Conservation (phyloP, 1,284 basidiomycete genomes). For the Pyrrhoderma noxium region DNA sequence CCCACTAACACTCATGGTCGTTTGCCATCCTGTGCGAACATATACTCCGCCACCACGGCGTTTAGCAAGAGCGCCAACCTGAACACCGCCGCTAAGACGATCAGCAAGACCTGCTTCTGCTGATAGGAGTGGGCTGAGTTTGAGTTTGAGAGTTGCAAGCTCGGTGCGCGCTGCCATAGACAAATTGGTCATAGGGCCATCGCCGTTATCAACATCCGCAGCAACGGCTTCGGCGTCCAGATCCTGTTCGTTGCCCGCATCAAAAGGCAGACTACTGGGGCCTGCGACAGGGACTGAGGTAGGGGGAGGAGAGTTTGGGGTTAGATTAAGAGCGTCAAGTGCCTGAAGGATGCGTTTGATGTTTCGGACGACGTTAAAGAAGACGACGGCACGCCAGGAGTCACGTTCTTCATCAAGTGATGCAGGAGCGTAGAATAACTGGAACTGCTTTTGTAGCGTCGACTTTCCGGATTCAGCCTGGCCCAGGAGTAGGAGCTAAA, state of each 20-base stretch:
- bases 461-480: conserved; percentile 81
- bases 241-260: conserved; percentile 1
- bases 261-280: neutral
- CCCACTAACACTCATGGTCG: conserved; percentile 13
- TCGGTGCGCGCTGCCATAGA: conserved; percentile 29
- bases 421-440: conserved; percentile 74
- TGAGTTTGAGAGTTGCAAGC: conserved; percentile 48
- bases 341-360: conserved; percentile 67
- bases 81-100: conserved; percentile 62
- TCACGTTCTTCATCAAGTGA: conserved; percentile 68
- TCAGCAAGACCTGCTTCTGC: conserved; percentile 59
- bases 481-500: conserved; percentile 65
- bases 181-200: conserved; percentile 12
- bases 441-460: conserved; percentile 78
- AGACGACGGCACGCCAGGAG: conserved; percentile 78
- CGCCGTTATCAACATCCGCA: neutral
- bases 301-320: conserved; percentile 27
- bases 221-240: conserved; percentile 2
- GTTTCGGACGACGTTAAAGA: conserved; percentile 74
- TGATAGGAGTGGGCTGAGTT: conserved; percentile 52
- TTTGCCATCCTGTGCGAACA: conserved; percentile 75
- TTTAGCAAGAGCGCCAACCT: conserved; percentile 62
- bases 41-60: conserved; percentile 47
- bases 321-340: conserved; percentile 60
- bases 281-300: conserved; percentile 15